phyloP scores from a whole-genome alignment of 2,329 filamentous ascomycete genomes.

The Didymosphaeria variabile region DNA sequence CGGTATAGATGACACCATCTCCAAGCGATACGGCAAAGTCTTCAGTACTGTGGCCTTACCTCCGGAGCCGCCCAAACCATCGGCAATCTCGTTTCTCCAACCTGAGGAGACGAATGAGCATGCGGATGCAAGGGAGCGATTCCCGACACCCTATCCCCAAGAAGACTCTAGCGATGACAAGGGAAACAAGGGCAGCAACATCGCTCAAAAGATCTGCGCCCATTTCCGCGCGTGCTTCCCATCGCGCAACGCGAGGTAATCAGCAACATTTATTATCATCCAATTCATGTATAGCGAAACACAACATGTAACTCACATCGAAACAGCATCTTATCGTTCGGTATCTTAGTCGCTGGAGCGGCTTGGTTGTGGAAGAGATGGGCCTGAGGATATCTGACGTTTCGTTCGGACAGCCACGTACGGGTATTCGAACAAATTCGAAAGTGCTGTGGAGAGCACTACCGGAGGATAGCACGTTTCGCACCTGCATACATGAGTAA shows the following conservation, averaged over 20 bases:
- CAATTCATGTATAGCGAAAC: background rate
- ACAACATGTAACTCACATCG: constrained; percentile 8
- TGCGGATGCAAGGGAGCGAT: background rate
- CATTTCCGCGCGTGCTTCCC: background rate
- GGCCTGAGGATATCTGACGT: background rate
- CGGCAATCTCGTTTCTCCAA: background rate
- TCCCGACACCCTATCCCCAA: background rate
- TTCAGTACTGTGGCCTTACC: background rate
- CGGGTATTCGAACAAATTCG: background rate
- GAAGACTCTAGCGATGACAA: background rate
- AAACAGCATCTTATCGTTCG: constrained; percentile 5
- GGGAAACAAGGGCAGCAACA: background rate
- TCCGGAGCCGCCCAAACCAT: background rate
- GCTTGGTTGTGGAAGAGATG: constrained; percentile 8
- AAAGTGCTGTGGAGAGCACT: background rate
- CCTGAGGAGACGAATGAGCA: background rate
- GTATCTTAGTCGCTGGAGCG: constrained; percentile 6
- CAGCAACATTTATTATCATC: constrained; percentile 2
- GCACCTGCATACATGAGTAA: constrained; percentile 9
- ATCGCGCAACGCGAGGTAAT: constrained; percentile 4
- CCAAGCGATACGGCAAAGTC: background rate
- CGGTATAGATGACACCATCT: background rate
- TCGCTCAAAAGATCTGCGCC: background rate
- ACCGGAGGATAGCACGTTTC: constrained; percentile 2
- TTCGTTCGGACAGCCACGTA: background rate